Evolutionary conservation across 495 filamentous ascomycete species (phyloP), one percentile per base, ranked within the genome.

Genomic region (Annulohypoxylon nitens): DNA sequence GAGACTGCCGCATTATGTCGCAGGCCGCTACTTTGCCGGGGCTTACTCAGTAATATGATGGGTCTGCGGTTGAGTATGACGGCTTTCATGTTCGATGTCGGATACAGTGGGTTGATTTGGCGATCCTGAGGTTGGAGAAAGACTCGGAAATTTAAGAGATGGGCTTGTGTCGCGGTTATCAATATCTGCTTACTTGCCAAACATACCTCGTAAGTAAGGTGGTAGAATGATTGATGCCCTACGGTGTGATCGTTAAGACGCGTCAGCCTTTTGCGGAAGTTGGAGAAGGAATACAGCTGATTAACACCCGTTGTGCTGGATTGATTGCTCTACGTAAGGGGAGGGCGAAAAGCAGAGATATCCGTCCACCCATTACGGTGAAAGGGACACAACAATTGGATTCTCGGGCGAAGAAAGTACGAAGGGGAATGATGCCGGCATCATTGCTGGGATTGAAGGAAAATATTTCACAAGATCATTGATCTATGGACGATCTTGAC

Each of bases 291-390:
- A n/a, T 50, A 48, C 41, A 57, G 54, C 20, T 64, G 64, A 54
- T 54, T 62, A 57, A 26, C 37, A 59, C 51, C 54, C 54, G 41
- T 11, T 39, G 16, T 39, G 58, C 33, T 18, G 34, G 18, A 59
- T 63, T 70, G 20, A 67, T 64, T 75, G 54, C 54, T 57, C 54
- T n/a, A 64, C 50, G 72, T 57, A 75, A 75, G 67, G 72, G 72
- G 67, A 43, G 45, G 26, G 43, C 23, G 36, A 45, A 62, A n/a
- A 20, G 16, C 26, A 51, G 23, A 69, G 16, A 55, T 48, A 43
- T 60, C 43, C 43, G 43, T 47, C 43, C 43, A 47, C 23, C 18
- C 34, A 18, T 18, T 20, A 36, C 20, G 23, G 53, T 23, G 43
- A 39, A 71, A 54, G 18, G 61, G 55, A 20, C 39, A 26, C 7